Evolutionary conservation across 1,139 yeast genomes (phyloP).

Genomic region (Groenewaldozyma sp.): DNA sequence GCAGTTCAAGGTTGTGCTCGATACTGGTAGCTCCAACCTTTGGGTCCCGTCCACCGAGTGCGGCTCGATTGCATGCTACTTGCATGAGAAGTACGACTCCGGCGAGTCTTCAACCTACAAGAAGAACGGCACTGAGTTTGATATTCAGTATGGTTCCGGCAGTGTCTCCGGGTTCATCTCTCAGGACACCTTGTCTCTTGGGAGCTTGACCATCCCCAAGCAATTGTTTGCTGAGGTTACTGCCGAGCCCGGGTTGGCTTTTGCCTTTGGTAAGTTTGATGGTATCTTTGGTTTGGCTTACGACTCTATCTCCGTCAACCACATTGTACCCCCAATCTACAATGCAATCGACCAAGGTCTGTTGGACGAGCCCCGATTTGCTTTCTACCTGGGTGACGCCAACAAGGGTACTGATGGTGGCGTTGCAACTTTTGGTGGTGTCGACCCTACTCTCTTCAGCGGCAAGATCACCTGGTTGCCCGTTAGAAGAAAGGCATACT

Average conservation of each 20-base stretch:
- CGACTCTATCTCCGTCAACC: slow-evolving; percentile 79
- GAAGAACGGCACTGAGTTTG: slow-evolving; percentile 76
- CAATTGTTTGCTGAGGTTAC: slow-evolving; percentile 98
- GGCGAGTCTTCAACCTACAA: slow-evolving; percentile 68
- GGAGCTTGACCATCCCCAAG: slow-evolving; percentile 60
- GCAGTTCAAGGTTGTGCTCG: slow-evolving; percentile 64
- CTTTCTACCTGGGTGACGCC: slow-evolving; percentile 81
- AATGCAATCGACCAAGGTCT: slow-evolving; percentile 76
- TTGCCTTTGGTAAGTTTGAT: slow-evolving; percentile 94
- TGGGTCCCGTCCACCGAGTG: slow-evolving; percentile 94
- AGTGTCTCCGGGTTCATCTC: slow-evolving; percentile 86
- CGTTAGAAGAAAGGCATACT: slow-evolving; percentile 97
- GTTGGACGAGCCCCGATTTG: slow-evolving; percentile 74
- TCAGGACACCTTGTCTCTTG: slow-evolving; percentile 68
- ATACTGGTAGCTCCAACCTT: slow-evolving; percentile 92
- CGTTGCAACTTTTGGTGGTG: slow-evolving; percentile 89
- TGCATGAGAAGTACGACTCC: slow-evolving; percentile 86
- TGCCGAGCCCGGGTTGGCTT: slow-evolving; percentile 92
- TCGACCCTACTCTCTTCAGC: slow-evolving; percentile 59
- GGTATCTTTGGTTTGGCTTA: slow-evolving; percentile 94
- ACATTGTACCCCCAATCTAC: slow-evolving; percentile 87
- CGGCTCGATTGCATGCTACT: slow-evolving; percentile 86
- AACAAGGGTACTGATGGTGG: slow-evolving; percentile 71
- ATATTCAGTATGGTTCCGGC: slow-evolving; percentile 88
- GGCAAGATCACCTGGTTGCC: slow-evolving; percentile 94